A percentile compares a stretch with the other conserved stretches of the same genome.
Evolutionary conservation across 208 protist genomes (phyloP).

Genomic region (Leishmania amazonensis): DNA sequence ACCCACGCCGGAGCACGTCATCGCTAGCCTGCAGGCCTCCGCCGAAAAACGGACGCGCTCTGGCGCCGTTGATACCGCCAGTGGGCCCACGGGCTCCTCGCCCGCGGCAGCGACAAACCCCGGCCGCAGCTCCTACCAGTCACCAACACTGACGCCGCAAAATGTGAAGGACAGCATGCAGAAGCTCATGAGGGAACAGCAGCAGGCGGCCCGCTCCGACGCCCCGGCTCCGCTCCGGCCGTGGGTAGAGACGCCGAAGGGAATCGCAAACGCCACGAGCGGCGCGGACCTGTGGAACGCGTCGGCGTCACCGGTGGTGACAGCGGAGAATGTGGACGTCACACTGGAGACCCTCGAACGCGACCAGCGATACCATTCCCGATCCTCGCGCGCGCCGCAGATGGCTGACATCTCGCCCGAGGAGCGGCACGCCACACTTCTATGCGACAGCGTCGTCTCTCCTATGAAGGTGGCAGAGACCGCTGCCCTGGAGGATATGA

Average conservation of each 20-base stretch:
- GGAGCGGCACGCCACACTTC: neutral
- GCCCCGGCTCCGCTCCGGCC: constrained; percentile 22
- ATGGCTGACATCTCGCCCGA: neutral
- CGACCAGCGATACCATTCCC: constrained; percentile 15
- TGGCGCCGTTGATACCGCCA: constrained; percentile 6
- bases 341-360: constrained; percentile 18
- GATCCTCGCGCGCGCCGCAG: constrained; percentile 11
- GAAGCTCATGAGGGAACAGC: constrained; percentile 16
- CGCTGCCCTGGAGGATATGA: neutral
- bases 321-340: constrained; percentile 18
- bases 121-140: constrained; percentile 15
- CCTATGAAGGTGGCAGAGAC: neutral
- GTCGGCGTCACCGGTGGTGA: constrained; percentile 26
- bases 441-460: neutral
- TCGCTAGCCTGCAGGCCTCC: constrained; percentile 41
- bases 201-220: constrained; percentile 31
- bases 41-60: constrained; percentile 37
- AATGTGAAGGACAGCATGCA: constrained; percentile 47
- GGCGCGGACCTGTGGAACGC: constrained; percentile 1
- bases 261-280: neutral
- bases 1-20: constrained; percentile 34
- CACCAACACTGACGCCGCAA: constrained; percentile 39
- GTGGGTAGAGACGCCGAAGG: constrained; percentile 13
- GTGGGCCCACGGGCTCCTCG: neutral
- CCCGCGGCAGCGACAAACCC: neutral